These are phyloP conservation scores for Trichoderma simmonsii DNA, from an alignment of 2,329 filamentous ascomycete genomes.

Conservation along the genomic window DNA sequence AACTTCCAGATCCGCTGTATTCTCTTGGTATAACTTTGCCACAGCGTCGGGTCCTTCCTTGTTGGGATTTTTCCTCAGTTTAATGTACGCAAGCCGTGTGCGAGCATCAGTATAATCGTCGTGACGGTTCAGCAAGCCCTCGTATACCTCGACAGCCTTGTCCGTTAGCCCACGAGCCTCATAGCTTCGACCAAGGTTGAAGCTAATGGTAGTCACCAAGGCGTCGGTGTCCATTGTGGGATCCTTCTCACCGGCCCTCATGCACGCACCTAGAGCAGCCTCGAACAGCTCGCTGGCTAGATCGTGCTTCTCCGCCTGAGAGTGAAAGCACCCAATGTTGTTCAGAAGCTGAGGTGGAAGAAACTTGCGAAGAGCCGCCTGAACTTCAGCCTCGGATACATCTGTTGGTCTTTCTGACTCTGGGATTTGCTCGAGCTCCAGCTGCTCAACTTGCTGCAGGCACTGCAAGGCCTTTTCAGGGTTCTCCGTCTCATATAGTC, in stretches of 20 bases:
- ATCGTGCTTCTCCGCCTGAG: slow-evolving; percentile 77
- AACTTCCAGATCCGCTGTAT: slow-evolving; percentile 84
- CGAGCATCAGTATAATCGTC: slow-evolving; percentile 89
- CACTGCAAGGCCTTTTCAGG: slow-evolving; percentile 92
- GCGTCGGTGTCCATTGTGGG: slow-evolving; percentile 81
- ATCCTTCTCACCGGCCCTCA: slow-evolving; percentile 74
- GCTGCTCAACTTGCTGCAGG: slow-evolving; percentile 84
- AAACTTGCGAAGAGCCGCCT: slow-evolving; percentile 65
- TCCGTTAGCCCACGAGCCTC: slow-evolving; percentile 79
- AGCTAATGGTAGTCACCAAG: slow-evolving; percentile 91
- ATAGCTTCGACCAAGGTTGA: slow-evolving; percentile 91
- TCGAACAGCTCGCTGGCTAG: slow-evolving; percentile 86
- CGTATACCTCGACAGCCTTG: slow-evolving; percentile 84
- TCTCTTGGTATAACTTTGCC: slow-evolving; percentile 78
- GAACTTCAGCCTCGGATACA: slow-evolving; percentile 54
- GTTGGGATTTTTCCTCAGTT: slow-evolving; percentile 73
- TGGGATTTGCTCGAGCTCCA: slow-evolving; percentile 77
- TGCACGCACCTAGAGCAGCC: slow-evolving; percentile 82
- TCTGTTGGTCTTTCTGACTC: slow-evolving; percentile 64
- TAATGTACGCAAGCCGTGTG: slow-evolving; percentile 85
- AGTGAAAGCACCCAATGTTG: slow-evolving; percentile 96
- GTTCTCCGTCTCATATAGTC: slow-evolving; percentile 80
- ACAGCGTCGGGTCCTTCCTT: slow-evolving; percentile 86
- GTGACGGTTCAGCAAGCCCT: slow-evolving; percentile 79
- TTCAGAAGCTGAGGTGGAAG: slow-evolving; percentile 90